Conservation (phyloP, 2,329 filamentous ascomycete species). For the Venturia oleaginea region DNA sequence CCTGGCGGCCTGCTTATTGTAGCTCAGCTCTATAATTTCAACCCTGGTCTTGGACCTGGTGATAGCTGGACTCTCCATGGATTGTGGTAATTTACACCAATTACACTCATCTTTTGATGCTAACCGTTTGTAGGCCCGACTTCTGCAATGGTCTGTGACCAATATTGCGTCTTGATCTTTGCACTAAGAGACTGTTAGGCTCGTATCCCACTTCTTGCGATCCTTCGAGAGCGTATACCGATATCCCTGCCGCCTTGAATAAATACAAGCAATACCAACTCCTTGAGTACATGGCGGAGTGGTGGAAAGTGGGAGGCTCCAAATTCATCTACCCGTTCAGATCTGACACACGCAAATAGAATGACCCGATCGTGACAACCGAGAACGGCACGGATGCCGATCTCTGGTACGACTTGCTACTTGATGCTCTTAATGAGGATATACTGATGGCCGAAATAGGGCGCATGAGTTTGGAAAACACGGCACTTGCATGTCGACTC, state of each 20-base stretch:
- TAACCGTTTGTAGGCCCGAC: neutral
- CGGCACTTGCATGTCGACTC: slow-evolving; percentile 63
- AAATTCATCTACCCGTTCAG: neutral
- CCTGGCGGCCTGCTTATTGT: slow-evolving; percentile 12
- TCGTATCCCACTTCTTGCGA: slow-evolving; percentile 13
- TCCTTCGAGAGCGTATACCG: slow-evolving; percentile 5
- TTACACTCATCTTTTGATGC: neutral
- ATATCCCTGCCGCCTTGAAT: slow-evolving; percentile 6
- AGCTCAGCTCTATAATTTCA: slow-evolving; percentile 12
- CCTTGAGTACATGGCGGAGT: neutral
- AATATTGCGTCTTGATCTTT: too few species aligned
- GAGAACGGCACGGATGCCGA: slow-evolving; percentile 10
- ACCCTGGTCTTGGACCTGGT: slow-evolving; percentile 12
- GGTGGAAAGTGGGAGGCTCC: slow-evolving; percentile 8
- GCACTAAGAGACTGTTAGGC: neutral
- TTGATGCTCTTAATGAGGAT: too few species aligned
- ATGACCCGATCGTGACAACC: slow-evolving; percentile 3
- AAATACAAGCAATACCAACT: slow-evolving; percentile 1
- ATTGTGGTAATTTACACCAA: slow-evolving; percentile 3
- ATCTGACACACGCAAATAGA: slow-evolving; percentile 4
- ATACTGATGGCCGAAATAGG: neutral
- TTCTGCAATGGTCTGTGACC: slow-evolving; percentile 8
- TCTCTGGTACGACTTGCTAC: slow-evolving; percentile 40
- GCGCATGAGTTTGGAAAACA: slow-evolving; percentile 59
- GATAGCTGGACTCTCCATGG: slow-evolving; percentile 14